Base-by-base conservation (phyloP, 2,329 filamentous ascomycete genomes). In the Nothomitra cinnamomea region DNA sequence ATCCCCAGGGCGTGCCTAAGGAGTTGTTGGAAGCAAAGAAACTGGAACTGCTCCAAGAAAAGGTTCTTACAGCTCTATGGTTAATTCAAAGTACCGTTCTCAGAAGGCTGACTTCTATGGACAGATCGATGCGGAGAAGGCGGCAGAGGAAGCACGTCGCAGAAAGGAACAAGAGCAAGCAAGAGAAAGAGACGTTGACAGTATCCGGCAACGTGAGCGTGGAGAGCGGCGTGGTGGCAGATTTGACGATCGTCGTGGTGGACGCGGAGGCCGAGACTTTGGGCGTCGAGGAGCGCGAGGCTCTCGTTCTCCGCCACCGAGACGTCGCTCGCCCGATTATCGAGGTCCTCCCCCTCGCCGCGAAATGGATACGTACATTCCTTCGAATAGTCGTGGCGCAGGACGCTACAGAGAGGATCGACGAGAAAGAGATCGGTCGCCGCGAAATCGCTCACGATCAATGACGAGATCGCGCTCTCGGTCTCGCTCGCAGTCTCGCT, bases 1-100 rank as follows among this genome's bases (percentile, higher is more conserved):
- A 83, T 65, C 81, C 87, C 0, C 85, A 92, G 64, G 92, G 92
- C 53, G 88, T 98, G 12, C 90, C 92, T 0, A 90, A 94, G 67
- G 89, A 95, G 67, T 74, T 98, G 42, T 71, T 98, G 2, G 92
- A 98, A 66, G 89, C 90, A 0, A 98, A 98, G 74, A 98, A 96
- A 69, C 71, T 86, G 45, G 92, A 98, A 68, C 73, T 98, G 49
- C 87, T 92, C 57, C 87, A 95, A 68, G 88, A 95, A 69, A 94
- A 94, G 82, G 90, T 94, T 5, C 28, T 32, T 32, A 66, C 35
- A 64, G 49, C 21, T 12, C 17, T n/a, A 41, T 12, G 43, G 49
- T 17, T 8, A 41, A 6, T n/a, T 25, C 25, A 4, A 49, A 12
- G 19, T 32, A 43, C 35, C 40, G 17, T 42, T 25, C 6, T 28